phyloP scores from a whole-genome alignment of 805 yeast species.

The Wickerhamomyces chambardii region DNA sequence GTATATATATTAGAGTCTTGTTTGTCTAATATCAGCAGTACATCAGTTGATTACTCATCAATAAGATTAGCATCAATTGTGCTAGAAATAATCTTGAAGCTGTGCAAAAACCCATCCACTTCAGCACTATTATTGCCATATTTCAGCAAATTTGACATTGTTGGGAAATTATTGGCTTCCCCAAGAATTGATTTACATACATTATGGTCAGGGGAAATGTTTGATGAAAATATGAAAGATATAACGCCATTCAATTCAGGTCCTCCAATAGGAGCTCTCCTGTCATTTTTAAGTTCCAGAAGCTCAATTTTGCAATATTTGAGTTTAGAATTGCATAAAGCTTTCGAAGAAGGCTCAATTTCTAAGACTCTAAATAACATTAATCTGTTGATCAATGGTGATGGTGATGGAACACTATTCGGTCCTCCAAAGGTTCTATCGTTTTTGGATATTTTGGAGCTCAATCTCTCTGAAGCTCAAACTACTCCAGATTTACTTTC shows the following conservation, averaged over 20 bases:
- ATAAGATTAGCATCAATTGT: slow-evolving; percentile 48
- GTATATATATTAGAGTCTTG: slow-evolving; percentile 40
- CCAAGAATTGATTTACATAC: slow-evolving; percentile 47
- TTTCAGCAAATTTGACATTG: slow-evolving; percentile 42
- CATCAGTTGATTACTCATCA: slow-evolving; percentile 40
- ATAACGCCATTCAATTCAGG: slow-evolving; percentile 20
- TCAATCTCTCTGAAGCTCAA: slow-evolving; percentile 36
- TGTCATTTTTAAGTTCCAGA: slow-evolving; percentile 54
- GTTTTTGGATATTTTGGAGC: slow-evolving; percentile 64
- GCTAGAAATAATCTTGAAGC: slow-evolving; percentile 52
- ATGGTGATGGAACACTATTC: slow-evolving; percentile 38
- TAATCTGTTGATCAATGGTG: slow-evolving; percentile 39
- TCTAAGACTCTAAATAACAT: slow-evolving; percentile 45
- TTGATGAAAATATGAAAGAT: slow-evolving; percentile 29
- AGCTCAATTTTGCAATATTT: slow-evolving; percentile 53
- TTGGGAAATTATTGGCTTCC: slow-evolving; percentile 38
- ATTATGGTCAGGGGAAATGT: slow-evolving; percentile 42
- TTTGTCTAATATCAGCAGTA: slow-evolving; percentile 29
- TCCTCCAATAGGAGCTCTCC: slow-evolving; percentile 40
- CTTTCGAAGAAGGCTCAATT: slow-evolving; percentile 34
- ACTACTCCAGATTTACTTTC: slow-evolving; percentile 11
- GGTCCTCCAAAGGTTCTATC: slow-evolving; percentile 63
- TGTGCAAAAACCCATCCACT: slow-evolving; percentile 50
- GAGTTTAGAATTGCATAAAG: slow-evolving; percentile 63
- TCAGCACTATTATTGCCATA: slow-evolving; percentile 39